Evolutionary conservation across 192 early-diverging fungal genomes (phyloP).

Genomic region (Coemansia sp.): DNA sequence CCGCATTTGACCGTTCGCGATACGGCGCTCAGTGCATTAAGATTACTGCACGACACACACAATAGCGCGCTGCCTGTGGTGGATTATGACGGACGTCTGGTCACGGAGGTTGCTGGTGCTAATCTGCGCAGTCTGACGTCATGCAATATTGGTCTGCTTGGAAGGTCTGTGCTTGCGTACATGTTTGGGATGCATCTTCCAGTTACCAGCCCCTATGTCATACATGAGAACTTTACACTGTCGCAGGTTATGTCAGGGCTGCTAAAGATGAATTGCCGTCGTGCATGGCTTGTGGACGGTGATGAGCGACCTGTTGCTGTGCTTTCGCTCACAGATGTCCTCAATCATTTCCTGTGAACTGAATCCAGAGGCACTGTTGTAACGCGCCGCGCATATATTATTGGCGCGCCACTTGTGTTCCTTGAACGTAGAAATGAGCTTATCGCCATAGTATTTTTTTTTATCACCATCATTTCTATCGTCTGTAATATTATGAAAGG

Average conservation of each 20-base stretch:
- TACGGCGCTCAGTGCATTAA: constrained; percentile 38
- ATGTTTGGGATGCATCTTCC: constrained; percentile 34
- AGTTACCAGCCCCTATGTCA: constrained; percentile 32
- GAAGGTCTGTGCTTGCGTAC: constrained; percentile 48
- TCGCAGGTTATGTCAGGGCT: constrained; percentile 49
- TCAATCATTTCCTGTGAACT: constrained; percentile 31
- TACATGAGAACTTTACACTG: constrained; percentile 41
- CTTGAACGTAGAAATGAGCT: not conserved
- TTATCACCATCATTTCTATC: not conserved
- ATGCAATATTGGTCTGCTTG: constrained; percentile 32
- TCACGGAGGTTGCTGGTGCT: constrained; percentile 44
- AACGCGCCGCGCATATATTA: not conserved
- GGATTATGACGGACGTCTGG: constrained; percentile 39
- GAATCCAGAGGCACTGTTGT: not conserved
- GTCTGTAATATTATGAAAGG: too few species aligned
- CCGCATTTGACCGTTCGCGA: constrained; percentile 32
- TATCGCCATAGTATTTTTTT: not conserved
- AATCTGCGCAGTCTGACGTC: constrained; percentile 31
- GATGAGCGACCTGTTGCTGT: constrained; percentile 39
- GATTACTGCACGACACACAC: constrained; percentile 26
- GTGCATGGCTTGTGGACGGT: constrained; percentile 48
- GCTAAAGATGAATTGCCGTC: constrained; percentile 43
- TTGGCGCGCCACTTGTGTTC: not conserved
- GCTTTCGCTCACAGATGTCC: constrained; percentile 47
- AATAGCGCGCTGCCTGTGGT: constrained; percentile 48